These are phyloP conservation scores for Aureobasidium sp. DNA, from an alignment of 2,329 filamentous ascomycete genomes.

Conservation along the genomic window DNA sequence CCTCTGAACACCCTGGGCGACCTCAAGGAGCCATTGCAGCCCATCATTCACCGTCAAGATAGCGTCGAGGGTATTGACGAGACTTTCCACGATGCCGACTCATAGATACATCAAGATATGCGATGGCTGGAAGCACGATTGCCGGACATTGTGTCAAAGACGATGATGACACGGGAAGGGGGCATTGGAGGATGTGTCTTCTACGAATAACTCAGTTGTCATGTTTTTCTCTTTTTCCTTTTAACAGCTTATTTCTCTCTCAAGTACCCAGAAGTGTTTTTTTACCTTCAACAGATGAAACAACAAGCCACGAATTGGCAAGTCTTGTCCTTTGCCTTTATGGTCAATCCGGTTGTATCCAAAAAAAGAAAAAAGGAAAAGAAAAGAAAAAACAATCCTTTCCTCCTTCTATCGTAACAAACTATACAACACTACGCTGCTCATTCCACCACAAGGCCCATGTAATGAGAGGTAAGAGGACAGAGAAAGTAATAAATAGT, in stretches of 20 bases:
- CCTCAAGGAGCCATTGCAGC: slow-evolving; percentile 16
- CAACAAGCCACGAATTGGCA: no score
- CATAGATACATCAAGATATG: background rate
- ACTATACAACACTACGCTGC: no score
- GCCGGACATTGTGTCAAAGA: background rate
- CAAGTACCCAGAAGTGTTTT: slow-evolving; percentile 2
- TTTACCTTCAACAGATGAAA: background rate
- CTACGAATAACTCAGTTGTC: background rate
- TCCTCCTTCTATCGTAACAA: background rate
- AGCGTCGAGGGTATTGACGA: slow-evolving; percentile 37
- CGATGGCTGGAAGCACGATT: background rate
- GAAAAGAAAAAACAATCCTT: background rate
- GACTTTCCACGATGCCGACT: slow-evolving; percentile 41
- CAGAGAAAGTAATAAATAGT: no score
- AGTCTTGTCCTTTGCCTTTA: no score
- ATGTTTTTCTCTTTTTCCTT: background rate
- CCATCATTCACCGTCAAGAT: slow-evolving; percentile 29
- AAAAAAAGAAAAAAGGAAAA: background rate
- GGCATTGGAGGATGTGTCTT: background rate
- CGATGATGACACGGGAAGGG: background rate
- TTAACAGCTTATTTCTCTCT: background rate
- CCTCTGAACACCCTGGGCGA: slow-evolving; percentile 7
- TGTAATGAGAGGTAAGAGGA: no score
- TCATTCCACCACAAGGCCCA: no score
- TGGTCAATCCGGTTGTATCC: background rate